A percentile compares a stretch with the other conserved stretches of the same genome.
phyloP scores from a whole-genome alignment of 768 basidiomycete species.

The Suillus variegatus region DNA sequence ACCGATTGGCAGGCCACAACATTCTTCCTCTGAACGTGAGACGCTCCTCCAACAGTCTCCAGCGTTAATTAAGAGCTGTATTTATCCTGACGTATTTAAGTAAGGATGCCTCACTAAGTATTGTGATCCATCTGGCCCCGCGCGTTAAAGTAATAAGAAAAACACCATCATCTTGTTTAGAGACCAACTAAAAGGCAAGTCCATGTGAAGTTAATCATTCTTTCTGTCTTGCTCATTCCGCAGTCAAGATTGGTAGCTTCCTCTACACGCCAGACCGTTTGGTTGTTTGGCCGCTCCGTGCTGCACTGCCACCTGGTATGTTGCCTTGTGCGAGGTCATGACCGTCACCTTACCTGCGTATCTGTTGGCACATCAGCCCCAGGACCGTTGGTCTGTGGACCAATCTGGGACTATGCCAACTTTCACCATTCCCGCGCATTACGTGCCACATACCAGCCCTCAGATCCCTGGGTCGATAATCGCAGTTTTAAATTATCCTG shows the following conservation, averaged over 20 bases:
- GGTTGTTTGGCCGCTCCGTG: background rate
- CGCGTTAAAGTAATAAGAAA: background rate
- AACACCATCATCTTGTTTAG: too few species aligned
- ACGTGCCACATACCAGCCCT: background rate
- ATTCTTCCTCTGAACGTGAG: background rate
- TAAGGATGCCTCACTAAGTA: background rate
- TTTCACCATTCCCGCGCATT: background rate
- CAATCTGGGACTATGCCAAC: background rate
- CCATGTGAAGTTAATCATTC: background rate
- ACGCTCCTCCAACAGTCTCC: too few species aligned
- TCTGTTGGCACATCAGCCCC: background rate
- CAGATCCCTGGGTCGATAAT: background rate
- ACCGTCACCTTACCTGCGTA: background rate
- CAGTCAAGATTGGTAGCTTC: background rate
- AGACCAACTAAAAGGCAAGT: background rate
- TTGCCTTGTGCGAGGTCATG: too few species aligned
- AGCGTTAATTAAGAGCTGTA: slow-evolving; percentile 2
- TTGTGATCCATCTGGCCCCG: background rate
- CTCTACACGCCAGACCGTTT: background rate
- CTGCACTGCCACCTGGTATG: background rate
- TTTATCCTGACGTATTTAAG: background rate
- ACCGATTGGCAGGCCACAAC: background rate
- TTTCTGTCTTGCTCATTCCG: background rate
- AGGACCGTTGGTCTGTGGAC: background rate
- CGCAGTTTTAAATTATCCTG: background rate